Evolutionary conservation across 2,329 filamentous ascomycete species (phyloP), one percentile per base, ranked within the genome.

Genomic region (Pezicula neosporulosa): DNA sequence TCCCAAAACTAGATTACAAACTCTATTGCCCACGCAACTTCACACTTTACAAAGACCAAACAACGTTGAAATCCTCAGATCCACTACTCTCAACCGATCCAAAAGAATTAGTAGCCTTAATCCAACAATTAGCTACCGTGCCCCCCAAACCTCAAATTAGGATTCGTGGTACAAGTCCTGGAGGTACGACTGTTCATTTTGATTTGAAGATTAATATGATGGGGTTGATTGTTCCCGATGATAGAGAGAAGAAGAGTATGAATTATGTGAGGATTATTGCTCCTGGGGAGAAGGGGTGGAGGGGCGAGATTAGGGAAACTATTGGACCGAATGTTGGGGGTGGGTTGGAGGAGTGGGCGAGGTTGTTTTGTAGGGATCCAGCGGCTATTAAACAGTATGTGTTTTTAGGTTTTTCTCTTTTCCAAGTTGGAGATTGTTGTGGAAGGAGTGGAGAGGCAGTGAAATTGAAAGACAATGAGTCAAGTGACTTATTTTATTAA

Each of bases 91-190:
- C 75, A 5, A 66, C 68, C 52, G 75, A 75, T 49, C 70, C 70
- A 24, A 61, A 63, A 13, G 75, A 74, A 6, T 68, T 83, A 33
- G 66, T 72, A 4, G 64, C 72, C 4, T 66, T 82, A 19, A 61
- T 82, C 24, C 73, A 75, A 35, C 61, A 67, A 30, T 74, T 81
- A 50, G 73, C 77, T 13, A 73, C 73, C 1, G 68, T 82, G 0
- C 79, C 79, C 18, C 79, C 80, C 6, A 82, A 82, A 60, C 78
- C 76, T 0, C 70, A 76, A 54, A 71, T 82, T 19, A 70, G 74
- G 48, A 72, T 82, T 48, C 67, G 67, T 3, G 79, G 79, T 42
- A 72, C 66, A 30, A 54, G 43, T 8, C 71, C 73, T 28, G 67
- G 69, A n/a, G 63, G 66, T 51, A 13, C 7, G 30, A 10, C 9